Conservation (phyloP, 768 basidiomycete species). For the Cystofilobasidium macerans region DNA sequence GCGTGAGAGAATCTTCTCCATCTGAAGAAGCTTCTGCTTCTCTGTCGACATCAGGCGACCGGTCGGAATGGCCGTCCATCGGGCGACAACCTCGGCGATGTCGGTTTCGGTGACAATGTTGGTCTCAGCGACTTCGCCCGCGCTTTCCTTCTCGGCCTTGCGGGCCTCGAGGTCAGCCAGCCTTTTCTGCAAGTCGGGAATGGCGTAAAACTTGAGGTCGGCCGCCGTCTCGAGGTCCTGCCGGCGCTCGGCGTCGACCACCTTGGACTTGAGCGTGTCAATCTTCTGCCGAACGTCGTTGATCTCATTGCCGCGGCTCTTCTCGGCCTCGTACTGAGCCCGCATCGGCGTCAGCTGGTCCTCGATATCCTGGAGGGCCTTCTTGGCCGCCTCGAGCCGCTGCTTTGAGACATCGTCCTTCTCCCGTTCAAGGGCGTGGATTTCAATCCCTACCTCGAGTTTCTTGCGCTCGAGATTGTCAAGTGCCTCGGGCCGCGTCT, state of each 20-base stretch:
- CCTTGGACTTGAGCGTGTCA: constrained; percentile 82
- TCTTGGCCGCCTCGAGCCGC: constrained; percentile 59
- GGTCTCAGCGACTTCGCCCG: constrained; percentile 37
- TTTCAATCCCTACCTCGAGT: constrained; percentile 84
- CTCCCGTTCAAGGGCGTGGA: constrained; percentile 86
- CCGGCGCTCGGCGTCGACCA: constrained; percentile 82
- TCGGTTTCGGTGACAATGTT: constrained; percentile 75
- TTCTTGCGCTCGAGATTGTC: constrained; percentile 80
- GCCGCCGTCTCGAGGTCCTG: constrained; percentile 43
- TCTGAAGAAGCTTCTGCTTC: constrained; percentile 34
- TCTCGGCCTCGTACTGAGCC: constrained; percentile 57
- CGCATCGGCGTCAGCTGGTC: constrained; percentile 72
- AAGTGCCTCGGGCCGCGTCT: constrained; percentile 86
- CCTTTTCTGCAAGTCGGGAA: constrained; percentile 66
- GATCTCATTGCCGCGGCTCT: constrained; percentile 48
- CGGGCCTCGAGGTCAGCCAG: constrained; percentile 48
- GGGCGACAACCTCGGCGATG: constrained; percentile 85
- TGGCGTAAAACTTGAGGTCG: constrained; percentile 55
- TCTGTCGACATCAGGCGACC: constrained; percentile 11
- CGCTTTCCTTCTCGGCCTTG: constrained; percentile 56
- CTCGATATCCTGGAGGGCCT: constrained; percentile 69
- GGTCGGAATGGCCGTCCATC: constrained; percentile 89
- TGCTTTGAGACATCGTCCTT: constrained; percentile 82
- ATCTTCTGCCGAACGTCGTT: constrained; percentile 64
- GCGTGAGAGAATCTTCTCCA: constrained; percentile 38